Conservation (phyloP, 495 filamentous ascomycete genomes). For the Penicillium waksmanii region DNA sequence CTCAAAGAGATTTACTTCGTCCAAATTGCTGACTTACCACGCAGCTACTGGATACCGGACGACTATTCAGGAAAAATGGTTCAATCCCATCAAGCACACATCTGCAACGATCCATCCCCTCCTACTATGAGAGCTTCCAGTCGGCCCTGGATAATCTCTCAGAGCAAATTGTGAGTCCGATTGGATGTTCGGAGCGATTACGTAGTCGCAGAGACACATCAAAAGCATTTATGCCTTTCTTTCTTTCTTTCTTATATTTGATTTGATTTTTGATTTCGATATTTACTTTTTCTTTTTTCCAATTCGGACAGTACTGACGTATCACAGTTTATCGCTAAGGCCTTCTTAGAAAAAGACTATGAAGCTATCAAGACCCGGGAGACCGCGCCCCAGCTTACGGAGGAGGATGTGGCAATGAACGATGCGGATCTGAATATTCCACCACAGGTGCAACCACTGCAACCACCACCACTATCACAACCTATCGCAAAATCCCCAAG, state of each 20-base stretch:
- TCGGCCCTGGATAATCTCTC: slow-evolving; percentile 54
- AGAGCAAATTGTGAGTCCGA: slow-evolving; percentile 53
- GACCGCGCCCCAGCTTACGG: slow-evolving; percentile 28
- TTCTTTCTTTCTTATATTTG: not conserved
- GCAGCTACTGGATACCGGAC: slow-evolving; percentile 54
- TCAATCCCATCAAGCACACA: slow-evolving; percentile 42
- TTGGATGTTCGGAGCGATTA: slow-evolving; percentile 6
- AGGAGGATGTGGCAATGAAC: slow-evolving; percentile 40
- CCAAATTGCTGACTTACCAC: slow-evolving; percentile 24
- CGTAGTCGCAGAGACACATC: not conserved
- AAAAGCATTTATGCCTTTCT: not conserved
- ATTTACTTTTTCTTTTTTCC: slow-evolving; percentile 9
- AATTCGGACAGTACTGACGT: slow-evolving; percentile 22
- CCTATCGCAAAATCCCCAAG: slow-evolving; percentile 20
- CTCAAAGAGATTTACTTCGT: slow-evolving; percentile 5
- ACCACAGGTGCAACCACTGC: slow-evolving; percentile 16
- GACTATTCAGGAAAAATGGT: slow-evolving; percentile 46
- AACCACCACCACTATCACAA: slow-evolving; percentile 16
- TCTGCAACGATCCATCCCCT: slow-evolving; percentile 46
- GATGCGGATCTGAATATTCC: slow-evolving; percentile 25
- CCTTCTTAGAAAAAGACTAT: slow-evolving; percentile 51
- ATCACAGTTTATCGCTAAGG: slow-evolving; percentile 49
- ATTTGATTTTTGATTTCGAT: slow-evolving; percentile 8
- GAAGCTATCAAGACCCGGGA: slow-evolving; percentile 44
- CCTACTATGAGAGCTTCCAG: slow-evolving; percentile 52